A percentile compares a stretch with the other conserved stretches of the same genome.
Evolutionary conservation across 768 basidiomycete genomes (phyloP).

Genomic region (Lactifluus piperatus): DNA sequence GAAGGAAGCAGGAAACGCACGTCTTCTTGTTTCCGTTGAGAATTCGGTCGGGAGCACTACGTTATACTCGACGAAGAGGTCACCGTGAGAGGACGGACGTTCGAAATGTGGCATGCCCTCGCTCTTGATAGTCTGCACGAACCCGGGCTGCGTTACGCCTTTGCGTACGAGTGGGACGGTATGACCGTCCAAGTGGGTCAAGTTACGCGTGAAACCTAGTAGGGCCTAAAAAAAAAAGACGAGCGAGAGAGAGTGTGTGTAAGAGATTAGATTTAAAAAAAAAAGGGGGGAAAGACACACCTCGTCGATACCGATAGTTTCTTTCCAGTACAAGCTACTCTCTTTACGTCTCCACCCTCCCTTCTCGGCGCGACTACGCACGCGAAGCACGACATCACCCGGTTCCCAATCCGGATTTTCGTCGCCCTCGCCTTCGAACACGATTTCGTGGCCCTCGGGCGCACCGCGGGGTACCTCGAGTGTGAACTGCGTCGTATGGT

Average conservation of each 20-base stretch:
- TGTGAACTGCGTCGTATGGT: constrained; percentile 73
- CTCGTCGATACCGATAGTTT: constrained; percentile 88
- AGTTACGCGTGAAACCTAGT: constrained; percentile 89
- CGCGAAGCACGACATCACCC: constrained; percentile 84
- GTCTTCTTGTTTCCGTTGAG: constrained; percentile 53
- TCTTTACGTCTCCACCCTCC: constrained; percentile 90
- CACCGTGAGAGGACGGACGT: constrained; percentile 46
- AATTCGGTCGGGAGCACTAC: constrained; percentile 80
- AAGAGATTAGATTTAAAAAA: too few relatives aligned
- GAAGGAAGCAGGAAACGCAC: constrained; percentile 48
- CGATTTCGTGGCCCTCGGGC: constrained; percentile 87
- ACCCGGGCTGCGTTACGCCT: constrained; percentile 90
- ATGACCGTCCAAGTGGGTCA: constrained; percentile 90
- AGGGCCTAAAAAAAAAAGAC: constrained; percentile 51
- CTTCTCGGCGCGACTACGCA: constrained; percentile 66
- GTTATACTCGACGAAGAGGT: constrained; percentile 88
- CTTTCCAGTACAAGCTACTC: constrained; percentile 82
- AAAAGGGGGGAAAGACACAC: constrained; percentile 30
- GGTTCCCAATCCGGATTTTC: constrained; percentile 95
- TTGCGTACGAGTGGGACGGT: constrained; percentile 57
- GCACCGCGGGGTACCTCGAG: constrained; percentile 82
- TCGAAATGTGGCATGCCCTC: constrained; percentile 85
- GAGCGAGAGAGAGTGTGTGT: neutral
- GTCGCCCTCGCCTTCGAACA: constrained; percentile 95
- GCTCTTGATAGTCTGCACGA: constrained; percentile 74